A percentile compares a stretch with the other conserved stretches of the same genome.
phyloP scores from a whole-genome alignment of 305 asterid genomes.

The Solanum hybrid region DNA sequence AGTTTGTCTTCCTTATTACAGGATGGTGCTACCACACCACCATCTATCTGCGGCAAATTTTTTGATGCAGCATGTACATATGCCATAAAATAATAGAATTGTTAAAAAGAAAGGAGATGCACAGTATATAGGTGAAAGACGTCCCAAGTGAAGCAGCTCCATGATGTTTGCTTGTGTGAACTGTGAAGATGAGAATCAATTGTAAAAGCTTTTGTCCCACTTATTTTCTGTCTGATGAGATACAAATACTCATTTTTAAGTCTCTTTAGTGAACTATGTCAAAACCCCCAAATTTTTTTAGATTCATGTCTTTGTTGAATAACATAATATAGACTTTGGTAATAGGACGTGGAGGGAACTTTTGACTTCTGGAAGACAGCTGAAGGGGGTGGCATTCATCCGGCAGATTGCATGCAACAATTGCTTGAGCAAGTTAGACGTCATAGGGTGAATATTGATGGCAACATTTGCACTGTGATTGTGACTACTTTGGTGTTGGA shows the following conservation, averaged over 20 bases:
- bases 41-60: neutral
- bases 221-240: neutral
- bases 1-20: neutral
- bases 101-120: neutral
- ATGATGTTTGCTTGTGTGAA: neutral
- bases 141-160: neutral
- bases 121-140: neutral
- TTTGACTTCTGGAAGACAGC: constrained; percentile 59
- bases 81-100: neutral
- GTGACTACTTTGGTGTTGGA: constrained; percentile 82
- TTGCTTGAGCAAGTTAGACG: constrained; percentile 91
- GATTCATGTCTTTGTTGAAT: constrained; percentile 5
- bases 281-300: neutral
- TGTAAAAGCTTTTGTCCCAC: neutral
- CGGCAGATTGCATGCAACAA: constrained; percentile 87
- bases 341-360: constrained; percentile 60
- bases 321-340: constrained; percentile 1
- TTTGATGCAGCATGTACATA: neutral
- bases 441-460: constrained; percentile 78
- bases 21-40: neutral
- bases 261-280: neutral
- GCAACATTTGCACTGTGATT: constrained; percentile 77
- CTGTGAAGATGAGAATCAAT: neutral
- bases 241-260: neutral
- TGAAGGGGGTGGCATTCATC: constrained; percentile 52